phyloP scores from a whole-genome alignment of 768 basidiomycete genomes.

The Rhizopogon roseolus region DNA sequence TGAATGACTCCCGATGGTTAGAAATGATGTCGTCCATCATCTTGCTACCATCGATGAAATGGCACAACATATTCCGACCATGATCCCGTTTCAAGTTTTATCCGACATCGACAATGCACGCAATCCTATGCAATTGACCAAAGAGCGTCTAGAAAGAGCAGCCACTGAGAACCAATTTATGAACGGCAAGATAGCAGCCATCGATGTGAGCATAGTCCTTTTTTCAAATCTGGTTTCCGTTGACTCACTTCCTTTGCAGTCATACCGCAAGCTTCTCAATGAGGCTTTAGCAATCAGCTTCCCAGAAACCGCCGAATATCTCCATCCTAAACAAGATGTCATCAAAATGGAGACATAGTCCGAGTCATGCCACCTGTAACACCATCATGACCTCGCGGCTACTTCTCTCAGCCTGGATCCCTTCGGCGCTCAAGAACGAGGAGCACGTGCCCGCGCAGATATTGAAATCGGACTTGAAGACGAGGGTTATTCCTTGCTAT shows the following conservation, averaged over 20 bases:
- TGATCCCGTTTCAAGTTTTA: conserved; percentile 72
- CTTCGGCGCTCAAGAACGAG: neutral
- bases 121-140: conserved; percentile 80
- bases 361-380: neutral
- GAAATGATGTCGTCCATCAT: conserved; percentile 72
- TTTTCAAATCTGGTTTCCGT: neutral
- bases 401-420: neutral
- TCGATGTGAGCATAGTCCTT: conserved; percentile 45
- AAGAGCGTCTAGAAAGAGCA: conserved; percentile 74
- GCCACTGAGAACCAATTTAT: conserved; percentile 90
- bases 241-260: conserved; percentile 35
- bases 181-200: conserved; percentile 82
- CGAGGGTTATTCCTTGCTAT: neutral
- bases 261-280: conserved; percentile 62
- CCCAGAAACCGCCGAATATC: conserved; percentile 43
- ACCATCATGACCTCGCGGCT: neutral
- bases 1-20: conserved; percentile 19
- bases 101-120: conserved; percentile 75
- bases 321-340: conserved; percentile 9
- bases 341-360: neutral
- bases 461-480: neutral
- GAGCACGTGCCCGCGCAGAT: neutral
- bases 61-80: conserved; percentile 54
- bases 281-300: conserved; percentile 71
- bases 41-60: conserved; percentile 64